Evolutionary conservation across 495 filamentous ascomycete genomes (phyloP), one percentile per base, ranked within the genome.

Genomic region (Penicillium parvum): DNA sequence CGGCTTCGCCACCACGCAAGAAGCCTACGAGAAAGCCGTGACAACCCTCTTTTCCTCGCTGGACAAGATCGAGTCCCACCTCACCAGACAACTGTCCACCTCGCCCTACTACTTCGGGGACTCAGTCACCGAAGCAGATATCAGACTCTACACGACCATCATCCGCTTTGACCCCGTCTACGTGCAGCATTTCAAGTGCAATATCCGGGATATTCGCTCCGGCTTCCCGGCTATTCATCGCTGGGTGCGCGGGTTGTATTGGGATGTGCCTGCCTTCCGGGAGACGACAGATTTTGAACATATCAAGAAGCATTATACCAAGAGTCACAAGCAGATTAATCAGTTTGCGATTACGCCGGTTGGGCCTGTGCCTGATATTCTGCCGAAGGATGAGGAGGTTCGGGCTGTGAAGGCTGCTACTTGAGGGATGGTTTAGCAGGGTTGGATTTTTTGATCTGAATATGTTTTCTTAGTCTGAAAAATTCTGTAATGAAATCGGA

Each of bases 161-260:
- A 66, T 91, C 42, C 78, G 89, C 22, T 95, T 95, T 66, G 89
- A 95, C 53, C 73, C 79, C 9, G 86, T 92, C 28, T 95, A 95
- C 53, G 88, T 94, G 4, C 88, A 92, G 73, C 87, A 94, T 63
- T 96, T 96, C 73, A 95, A 95, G 71, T 90, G 85, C 58, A 96
- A 96, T 60, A 62, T 95, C 27, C 74, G 82, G 6, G 87, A 88
- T 65, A 94, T 96, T 43, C 68, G 90, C 3, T 79, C 77, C 16
- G 88, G 86, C 5, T 91, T 81, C 54, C 85, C 84, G 18, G 64
- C 70, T 39, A 65, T 88, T 32, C 82, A 88, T 51, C 68, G 65
- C 34, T 88, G 85, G 85, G 47, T 88, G 43, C 65, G 83, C 5
- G 60, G 68, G 15, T 55, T 86, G 44, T 88, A 86, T 55, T 89